Evolutionary conservation across 352 stramenopile genomes (phyloP).

Genomic region (Halophytophthora batemanensis): DNA sequence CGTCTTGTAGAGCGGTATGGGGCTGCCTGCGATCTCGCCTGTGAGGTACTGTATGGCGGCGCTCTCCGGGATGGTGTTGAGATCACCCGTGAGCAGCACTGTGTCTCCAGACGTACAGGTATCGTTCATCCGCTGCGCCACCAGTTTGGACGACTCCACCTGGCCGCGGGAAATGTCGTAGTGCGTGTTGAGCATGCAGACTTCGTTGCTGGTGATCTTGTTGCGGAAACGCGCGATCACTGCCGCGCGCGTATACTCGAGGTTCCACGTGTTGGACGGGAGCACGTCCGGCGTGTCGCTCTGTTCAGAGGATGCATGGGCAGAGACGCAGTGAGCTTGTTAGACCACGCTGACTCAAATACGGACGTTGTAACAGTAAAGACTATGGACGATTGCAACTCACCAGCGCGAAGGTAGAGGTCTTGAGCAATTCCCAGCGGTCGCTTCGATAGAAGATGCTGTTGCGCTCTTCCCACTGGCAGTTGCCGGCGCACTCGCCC

Average conservation of each 20-base stretch:
- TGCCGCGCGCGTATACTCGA: constrained; percentile 57
- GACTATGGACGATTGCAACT: constrained; percentile 1
- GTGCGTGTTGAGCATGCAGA: constrained; percentile 81
- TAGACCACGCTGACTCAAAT: not conserved
- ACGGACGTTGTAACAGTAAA: too few relatives aligned
- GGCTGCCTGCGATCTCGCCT: constrained; percentile 19
- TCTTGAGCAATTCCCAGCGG: constrained; percentile 38
- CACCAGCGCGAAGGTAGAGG: constrained; percentile 62
- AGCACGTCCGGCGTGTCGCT: constrained; percentile 59
- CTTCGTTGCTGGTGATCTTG: constrained; percentile 15
- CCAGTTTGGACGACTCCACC: constrained; percentile 45
- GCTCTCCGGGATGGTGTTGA: constrained; percentile 45
- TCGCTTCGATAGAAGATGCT: constrained; percentile 61
- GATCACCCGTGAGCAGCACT: constrained; percentile 63
- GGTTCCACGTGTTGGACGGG: constrained; percentile 58
- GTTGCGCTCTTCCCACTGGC: constrained; percentile 57
- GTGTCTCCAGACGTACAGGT: constrained; percentile 46
- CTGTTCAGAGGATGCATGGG: too few relatives aligned
- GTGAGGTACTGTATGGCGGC: constrained; percentile 43
- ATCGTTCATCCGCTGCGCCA: constrained; percentile 37
- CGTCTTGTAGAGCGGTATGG: constrained; percentile 62
- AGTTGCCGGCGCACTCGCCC: constrained; percentile 60
- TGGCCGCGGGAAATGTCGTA: constrained; percentile 64
- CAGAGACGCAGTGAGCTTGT: constrained; percentile 2
- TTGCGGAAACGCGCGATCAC: constrained; percentile 56